Percentiles rank a stretch among this genome's conserved stretches.
These are phyloP conservation scores for Neurospora pannonica DNA, from an alignment of 495 filamentous ascomycete species.

Conservation along the genomic window DNA sequence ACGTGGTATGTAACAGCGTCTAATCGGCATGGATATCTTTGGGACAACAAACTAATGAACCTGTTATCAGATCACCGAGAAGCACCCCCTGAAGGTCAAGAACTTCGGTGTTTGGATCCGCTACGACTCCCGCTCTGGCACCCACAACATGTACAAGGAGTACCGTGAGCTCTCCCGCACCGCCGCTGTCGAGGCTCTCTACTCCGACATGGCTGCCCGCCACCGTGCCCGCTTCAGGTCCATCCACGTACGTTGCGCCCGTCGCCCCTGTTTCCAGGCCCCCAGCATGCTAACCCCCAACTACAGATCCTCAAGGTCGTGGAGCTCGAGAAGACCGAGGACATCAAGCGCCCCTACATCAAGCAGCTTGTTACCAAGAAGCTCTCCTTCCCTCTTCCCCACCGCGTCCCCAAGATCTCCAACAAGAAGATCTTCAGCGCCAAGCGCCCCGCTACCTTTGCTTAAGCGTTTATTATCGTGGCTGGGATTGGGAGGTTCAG, in stretches of 20 bases:
- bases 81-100: slow-evolving; percentile 98
- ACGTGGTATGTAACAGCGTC: slow-evolving; percentile 60
- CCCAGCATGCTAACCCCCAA: slow-evolving; percentile 17
- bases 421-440: slow-evolving; percentile 85
- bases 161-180: slow-evolving; percentile 96
- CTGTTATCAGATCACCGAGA: slow-evolving; percentile 76
- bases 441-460: slow-evolving; percentile 86
- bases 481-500: slow-evolving; percentile 41
- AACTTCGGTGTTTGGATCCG: slow-evolving; percentile 99
- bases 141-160: slow-evolving; percentile 99
- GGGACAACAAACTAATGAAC: slow-evolving; percentile 1
- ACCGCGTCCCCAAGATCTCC: slow-evolving; percentile 71
- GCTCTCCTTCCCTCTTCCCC: slow-evolving; percentile 97
- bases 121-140: slow-evolving; percentile 98
- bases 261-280: not conserved
- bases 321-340: slow-evolving; percentile 84
- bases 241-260: slow-evolving; percentile 70
- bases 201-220: slow-evolving; percentile 98
- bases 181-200: slow-evolving; percentile 91
- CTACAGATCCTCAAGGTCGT: slow-evolving; percentile 91
- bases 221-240: slow-evolving; percentile 96
- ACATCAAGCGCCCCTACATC: slow-evolving; percentile 96
- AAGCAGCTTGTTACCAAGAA: slow-evolving; percentile 91
- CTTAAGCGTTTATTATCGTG: slow-evolving; percentile 33
- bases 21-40: slow-evolving; percentile 1